Conservation (phyloP, 108 stramenopile species). For the Epipyxis sp. region DNA sequence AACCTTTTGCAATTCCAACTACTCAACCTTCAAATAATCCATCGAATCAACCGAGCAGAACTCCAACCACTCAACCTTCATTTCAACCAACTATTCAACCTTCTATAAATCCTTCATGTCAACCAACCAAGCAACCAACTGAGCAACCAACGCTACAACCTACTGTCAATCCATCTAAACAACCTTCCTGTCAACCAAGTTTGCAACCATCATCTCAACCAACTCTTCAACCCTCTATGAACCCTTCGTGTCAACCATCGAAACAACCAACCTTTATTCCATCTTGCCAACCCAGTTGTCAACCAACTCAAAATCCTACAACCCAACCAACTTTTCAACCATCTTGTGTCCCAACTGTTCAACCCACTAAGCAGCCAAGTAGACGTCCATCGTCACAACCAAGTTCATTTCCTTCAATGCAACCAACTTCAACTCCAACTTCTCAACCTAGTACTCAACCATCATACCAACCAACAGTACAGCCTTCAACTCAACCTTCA, state of each 20-base stretch:
- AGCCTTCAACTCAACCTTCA: too few species aligned
- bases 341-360: neutral
- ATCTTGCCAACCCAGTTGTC: neutral
- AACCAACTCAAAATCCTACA: neutral
- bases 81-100: neutral
- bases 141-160: neutral
- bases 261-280: neutral
- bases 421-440: slow-evolving; percentile 9
- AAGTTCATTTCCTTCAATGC: neutral
- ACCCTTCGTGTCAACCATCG: neutral
- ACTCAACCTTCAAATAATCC: neutral
- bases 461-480: too few species aligned
- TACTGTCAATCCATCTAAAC: neutral
- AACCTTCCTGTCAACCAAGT: neutral
- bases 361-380: slow-evolving; percentile 8
- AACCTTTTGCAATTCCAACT: too few species aligned
- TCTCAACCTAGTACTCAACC: neutral
- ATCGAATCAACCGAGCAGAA: neutral
- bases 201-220: neutral
- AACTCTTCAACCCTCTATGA: neutral
- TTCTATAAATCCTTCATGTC: neutral
- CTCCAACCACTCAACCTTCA: neutral
- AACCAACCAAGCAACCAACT: neutral
- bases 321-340: neutral
- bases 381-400: slow-evolving; percentile 14